Evolutionary conservation across 352 stramenopile genomes (phyloP).

Genomic region (Phytophthora sp.): DNA sequence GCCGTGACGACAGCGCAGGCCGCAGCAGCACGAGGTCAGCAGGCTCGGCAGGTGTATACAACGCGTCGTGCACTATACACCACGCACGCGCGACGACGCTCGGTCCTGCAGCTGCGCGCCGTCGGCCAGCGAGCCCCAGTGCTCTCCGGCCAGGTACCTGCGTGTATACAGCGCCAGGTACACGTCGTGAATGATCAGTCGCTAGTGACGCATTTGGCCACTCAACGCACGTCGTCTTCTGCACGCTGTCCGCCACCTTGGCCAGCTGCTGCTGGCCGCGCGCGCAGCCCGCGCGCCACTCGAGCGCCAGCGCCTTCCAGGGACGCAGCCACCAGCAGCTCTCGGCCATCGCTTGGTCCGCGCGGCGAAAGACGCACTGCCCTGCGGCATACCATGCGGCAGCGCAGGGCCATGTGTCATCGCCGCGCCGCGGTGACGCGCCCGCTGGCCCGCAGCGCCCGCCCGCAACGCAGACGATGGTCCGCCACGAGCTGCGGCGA

Average conservation of each 20-base stretch:
- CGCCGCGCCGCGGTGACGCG: background rate
- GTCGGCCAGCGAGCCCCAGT: constrained; percentile 66
- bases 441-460: background rate
- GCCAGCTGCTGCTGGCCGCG: constrained; percentile 65
- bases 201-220: background rate
- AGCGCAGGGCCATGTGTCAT: background rate
- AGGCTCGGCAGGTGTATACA: too few relatives aligned
- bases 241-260: constrained; percentile 71
- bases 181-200: background rate
- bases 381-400: too few relatives aligned
- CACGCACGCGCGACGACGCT: constrained; percentile 52
- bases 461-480: background rate
- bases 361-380: too few relatives aligned
- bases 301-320: constrained; percentile 67
- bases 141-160: constrained; percentile 72
- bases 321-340: constrained; percentile 69
- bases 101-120: constrained; percentile 51
- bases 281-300: constrained; percentile 59
- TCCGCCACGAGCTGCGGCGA: too few relatives aligned
- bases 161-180: too few relatives aligned
- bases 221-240: constrained; percentile 71
- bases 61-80: too few relatives aligned
- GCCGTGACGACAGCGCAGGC: too few relatives aligned
- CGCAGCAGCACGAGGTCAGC: background rate
- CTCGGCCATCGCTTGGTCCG: too few relatives aligned